A percentile compares a stretch with the other conserved stretches of the same genome.
phyloP scores from a whole-genome alignment of 192 early-diverging fungal genomes.

The Phycomyces nitens region DNA sequence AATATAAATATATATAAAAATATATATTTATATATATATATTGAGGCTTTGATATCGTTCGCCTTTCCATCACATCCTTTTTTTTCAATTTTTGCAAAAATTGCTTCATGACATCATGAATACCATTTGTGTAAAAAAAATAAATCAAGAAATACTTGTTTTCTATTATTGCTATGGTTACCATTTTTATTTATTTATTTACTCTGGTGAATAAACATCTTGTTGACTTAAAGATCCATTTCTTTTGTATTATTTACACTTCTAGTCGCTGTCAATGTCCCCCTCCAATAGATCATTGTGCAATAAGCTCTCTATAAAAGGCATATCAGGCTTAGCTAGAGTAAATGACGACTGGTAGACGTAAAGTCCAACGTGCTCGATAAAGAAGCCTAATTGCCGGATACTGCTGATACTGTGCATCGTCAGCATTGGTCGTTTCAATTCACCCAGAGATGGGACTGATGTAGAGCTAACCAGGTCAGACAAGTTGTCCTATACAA shows the following conservation, averaged over 20 bases:
- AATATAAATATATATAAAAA: no score
- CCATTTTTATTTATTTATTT: no score
- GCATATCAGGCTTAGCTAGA: constrained; percentile 67
- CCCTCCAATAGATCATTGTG: constrained; percentile 56
- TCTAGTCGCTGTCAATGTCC: constrained; percentile 20
- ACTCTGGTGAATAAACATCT: no score
- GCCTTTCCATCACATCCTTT: no score
- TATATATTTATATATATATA: no score
- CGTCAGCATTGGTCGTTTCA: constrained; percentile 76
- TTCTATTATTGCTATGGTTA: no score
- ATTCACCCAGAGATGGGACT: constrained; percentile 19
- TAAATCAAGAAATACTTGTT: no score
- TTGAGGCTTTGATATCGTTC: no score
- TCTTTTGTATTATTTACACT: not conserved
- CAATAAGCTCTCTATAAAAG: constrained; percentile 74
- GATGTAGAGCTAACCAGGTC: not conserved
- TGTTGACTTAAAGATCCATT: no score
- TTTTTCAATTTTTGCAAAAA: no score
- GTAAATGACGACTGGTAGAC: constrained; percentile 73
- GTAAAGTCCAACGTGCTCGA: constrained; percentile 69
- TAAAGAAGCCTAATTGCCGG: constrained; percentile 74
- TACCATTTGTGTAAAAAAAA: no score
- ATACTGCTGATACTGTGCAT: constrained; percentile 61
- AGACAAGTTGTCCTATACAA: not conserved
- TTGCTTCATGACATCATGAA: no score